Base-by-base conservation (phyloP, 164 flowering plant species). In the Malania oleifera region DNA sequence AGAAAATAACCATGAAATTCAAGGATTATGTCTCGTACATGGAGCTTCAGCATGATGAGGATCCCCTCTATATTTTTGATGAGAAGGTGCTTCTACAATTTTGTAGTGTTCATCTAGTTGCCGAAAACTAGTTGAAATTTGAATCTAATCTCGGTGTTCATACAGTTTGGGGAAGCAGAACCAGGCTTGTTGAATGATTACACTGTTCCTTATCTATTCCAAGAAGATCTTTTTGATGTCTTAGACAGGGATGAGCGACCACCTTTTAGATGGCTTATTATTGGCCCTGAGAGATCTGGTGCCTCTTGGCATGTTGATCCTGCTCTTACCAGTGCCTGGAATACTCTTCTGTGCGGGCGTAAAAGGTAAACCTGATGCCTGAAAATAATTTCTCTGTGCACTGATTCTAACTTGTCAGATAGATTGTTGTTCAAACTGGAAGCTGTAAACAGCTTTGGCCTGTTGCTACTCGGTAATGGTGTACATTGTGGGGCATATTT, bases 281-380 rank as follows among this genome's bases (percentile, higher is more conserved):
- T 90, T 75, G 98, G 98, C 40, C 98, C 98, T 45, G 89, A 90
- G 75, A 89, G 98, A 62, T 93, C 98, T 57, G 98, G 98, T 76
- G 96, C 98, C 23, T 93, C 98, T 14, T 93, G 98, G 98, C 98
- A 93, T 80, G 89, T 90, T 62, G 98, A 93, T 80, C 98, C 98
- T 39, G 89, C 87, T 54, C 97, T 93, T 63, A 93, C 98, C 28
- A 89, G 98, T 80, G 98, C 98, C 54, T 93, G 98, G 98, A 93
- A 93, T 70, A 93, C 98, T 64, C 90, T 93, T 70, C 67, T 93
- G 0, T 77, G 77, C 70, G 97, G 98, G 31, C 91, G 96, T 56
- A 93, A 93, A 73, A 87, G 98, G 98, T 90, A 81, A 58, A 20
- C 23, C 24, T 50, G 11, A 28, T 57, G 1, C 18, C 8, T 57